These are phyloP conservation scores for Metarhizium anisopliae DNA, from an alignment of 2,329 filamentous ascomycete genomes.

Conservation along the genomic window DNA sequence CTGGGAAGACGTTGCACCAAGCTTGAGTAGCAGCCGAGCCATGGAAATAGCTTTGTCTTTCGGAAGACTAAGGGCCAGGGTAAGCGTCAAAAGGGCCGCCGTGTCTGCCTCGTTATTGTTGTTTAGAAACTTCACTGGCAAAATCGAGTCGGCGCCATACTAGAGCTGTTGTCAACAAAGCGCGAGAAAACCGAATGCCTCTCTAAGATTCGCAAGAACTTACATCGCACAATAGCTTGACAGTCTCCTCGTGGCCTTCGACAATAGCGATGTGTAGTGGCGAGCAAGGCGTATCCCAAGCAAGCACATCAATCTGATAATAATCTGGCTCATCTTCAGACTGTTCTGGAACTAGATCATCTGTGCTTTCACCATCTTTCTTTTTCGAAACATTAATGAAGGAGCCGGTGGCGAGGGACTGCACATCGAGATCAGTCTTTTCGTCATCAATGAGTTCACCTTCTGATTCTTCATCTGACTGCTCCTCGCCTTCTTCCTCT, in stretches of 20 bases:
- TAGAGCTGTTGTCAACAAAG: slow-evolving; percentile 17
- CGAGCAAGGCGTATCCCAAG: slow-evolving; percentile 69
- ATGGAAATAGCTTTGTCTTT: slow-evolving; percentile 55
- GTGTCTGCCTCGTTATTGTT: slow-evolving; percentile 35
- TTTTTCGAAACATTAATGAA: slow-evolving; percentile 58
- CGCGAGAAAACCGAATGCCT: background rate
- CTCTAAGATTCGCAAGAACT: slow-evolving; percentile 10
- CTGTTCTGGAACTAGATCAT: slow-evolving; percentile 42
- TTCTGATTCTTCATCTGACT: slow-evolving; percentile 24
- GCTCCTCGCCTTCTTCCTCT: slow-evolving; percentile 9
- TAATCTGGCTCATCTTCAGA: slow-evolving; percentile 62
- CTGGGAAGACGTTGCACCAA: slow-evolving; percentile 66
- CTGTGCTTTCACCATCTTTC: slow-evolving; percentile 20
- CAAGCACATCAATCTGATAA: slow-evolving; percentile 67
- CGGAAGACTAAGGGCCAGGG: slow-evolving; percentile 58
- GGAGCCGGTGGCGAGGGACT: slow-evolving; percentile 56
- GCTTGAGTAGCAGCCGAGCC: slow-evolving; percentile 52
- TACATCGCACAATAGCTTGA: slow-evolving; percentile 58
- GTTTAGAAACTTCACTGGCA: slow-evolving; percentile 60
- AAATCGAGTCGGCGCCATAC: slow-evolving; percentile 68
- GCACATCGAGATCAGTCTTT: slow-evolving; percentile 41
- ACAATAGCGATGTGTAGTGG: slow-evolving; percentile 73
- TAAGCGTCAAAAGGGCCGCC: slow-evolving; percentile 59
- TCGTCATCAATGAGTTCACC: slow-evolving; percentile 36
- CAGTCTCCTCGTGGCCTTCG: slow-evolving; percentile 59